Percentiles rank a stretch among this genome's conserved stretches.
Evolutionary conservation across 2,329 filamentous ascomycete species (phyloP).

Genomic region (Myriosclerotinia duriaeana): DNA sequence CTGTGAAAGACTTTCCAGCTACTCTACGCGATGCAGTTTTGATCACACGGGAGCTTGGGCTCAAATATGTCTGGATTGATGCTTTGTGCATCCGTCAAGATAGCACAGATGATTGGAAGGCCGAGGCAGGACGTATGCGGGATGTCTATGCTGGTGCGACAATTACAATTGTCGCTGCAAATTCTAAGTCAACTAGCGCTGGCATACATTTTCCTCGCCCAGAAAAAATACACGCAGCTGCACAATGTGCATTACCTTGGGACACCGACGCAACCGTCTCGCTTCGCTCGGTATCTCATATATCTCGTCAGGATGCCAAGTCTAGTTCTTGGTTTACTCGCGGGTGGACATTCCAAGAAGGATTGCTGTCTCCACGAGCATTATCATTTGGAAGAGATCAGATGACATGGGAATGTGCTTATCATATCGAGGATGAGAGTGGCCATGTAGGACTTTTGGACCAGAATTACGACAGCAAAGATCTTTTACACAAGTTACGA

Average conservation of each 20-base stretch:
- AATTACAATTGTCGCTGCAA: slow-evolving; percentile 15
- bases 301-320: slow-evolving; percentile 19
- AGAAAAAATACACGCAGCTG: neutral
- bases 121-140: slow-evolving; percentile 17
- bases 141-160: slow-evolving; percentile 20
- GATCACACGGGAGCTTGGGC: slow-evolving; percentile 5
- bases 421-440: slow-evolving; percentile 20
- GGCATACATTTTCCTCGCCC: slow-evolving; percentile 15
- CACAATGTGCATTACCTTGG: slow-evolving; percentile 7
- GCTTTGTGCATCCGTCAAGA: slow-evolving; percentile 22
- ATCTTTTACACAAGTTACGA: slow-evolving; percentile 23
- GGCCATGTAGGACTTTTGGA: slow-evolving; percentile 23
- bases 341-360: slow-evolving; percentile 22
- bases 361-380: slow-evolving; percentile 18
- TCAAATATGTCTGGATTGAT: slow-evolving; percentile 24
- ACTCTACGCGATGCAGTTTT: slow-evolving; percentile 17
- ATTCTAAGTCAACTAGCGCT: slow-evolving; percentile 19
- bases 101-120: slow-evolving; percentile 18
- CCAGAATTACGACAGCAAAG: slow-evolving; percentile 26
- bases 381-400: slow-evolving; percentile 23
- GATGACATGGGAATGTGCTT: slow-evolving; percentile 24
- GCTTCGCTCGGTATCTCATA: slow-evolving; percentile 16
- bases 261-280: neutral
- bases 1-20: slow-evolving; percentile 10
- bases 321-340: slow-evolving; percentile 22